phyloP scores from a whole-genome alignment of 2,329 filamentous ascomycete genomes.

The Cladorrhinum sp. region DNA sequence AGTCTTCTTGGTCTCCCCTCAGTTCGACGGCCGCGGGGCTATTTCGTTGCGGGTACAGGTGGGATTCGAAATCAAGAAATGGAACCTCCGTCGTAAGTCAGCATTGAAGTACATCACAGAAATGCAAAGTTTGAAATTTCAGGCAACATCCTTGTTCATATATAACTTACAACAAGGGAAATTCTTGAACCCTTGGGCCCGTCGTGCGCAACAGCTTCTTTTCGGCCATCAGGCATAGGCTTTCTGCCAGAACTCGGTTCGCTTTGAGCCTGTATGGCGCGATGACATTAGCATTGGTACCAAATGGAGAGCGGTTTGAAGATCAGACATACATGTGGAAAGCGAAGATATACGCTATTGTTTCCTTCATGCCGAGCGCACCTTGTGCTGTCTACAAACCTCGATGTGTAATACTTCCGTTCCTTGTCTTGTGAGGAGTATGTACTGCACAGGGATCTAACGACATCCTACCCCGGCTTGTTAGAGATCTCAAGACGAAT shows the following conservation, averaged over 20 bases:
- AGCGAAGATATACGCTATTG: not conserved
- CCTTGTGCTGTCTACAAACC: not conserved
- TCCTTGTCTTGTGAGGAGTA: not conserved
- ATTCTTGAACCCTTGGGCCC: too few relatives aligned
- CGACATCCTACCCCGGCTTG: not conserved
- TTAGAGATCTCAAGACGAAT: not conserved
- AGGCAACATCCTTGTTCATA: too few relatives aligned
- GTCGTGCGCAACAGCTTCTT: too few relatives aligned
- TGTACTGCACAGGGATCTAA: not conserved
- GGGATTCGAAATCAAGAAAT: conserved; percentile 1
- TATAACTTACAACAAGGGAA: too few relatives aligned
- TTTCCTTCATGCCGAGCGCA: not conserved
- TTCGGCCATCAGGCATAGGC: too few relatives aligned
- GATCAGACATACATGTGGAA: not conserved
- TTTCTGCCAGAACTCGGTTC: too few relatives aligned
- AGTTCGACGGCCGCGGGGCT: not conserved
- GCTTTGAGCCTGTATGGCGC: too few relatives aligned
- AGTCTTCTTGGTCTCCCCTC: not conserved
- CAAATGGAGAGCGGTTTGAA: too few relatives aligned
- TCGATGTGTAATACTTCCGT: not conserved
- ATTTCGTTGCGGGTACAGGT: not conserved
- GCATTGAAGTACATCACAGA: too few relatives aligned
- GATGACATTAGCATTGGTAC: too few relatives aligned
- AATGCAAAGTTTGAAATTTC: too few relatives aligned
- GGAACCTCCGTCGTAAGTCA: not conserved